These are phyloP conservation scores for Citrus mangshanensis DNA, from an alignment of 345 rosid species.

Conservation along the genomic window DNA sequence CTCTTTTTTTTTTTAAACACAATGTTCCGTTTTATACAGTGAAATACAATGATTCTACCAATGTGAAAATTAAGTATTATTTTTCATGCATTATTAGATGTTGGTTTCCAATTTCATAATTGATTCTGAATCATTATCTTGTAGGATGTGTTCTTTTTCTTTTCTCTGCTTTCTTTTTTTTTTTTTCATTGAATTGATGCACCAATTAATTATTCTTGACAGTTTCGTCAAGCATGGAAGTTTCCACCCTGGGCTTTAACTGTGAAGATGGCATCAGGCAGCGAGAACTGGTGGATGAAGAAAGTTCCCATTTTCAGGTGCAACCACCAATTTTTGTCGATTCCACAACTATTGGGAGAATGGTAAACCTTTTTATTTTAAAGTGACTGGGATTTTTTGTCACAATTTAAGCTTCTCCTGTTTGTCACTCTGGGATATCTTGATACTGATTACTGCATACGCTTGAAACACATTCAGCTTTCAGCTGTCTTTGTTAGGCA, in stretches of 20 bases:
- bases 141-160: neutral
- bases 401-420: neutral
- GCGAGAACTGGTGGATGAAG: conserved; percentile 19
- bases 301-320: conserved; percentile 23
- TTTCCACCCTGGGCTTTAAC: conserved; percentile 3
- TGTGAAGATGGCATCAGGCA: conserved; percentile 16
- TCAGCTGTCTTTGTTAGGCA: neutral
- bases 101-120: neutral
- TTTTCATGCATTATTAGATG: neutral
- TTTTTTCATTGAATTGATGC: neutral
- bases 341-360: conserved; percentile 22
- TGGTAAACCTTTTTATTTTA: conserved; percentile 23
- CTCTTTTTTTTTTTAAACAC: neutral
- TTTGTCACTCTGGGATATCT: neutral
- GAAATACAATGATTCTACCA: neutral
- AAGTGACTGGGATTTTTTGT: neutral
- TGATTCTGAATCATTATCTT: neutral
- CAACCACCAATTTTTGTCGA: conserved; percentile 21
- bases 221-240: conserved; percentile 25
- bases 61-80: neutral
- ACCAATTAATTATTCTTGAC: conserved; percentile 7
- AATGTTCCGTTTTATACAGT: neutral
- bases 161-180: too few species aligned
- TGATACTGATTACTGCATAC: neutral
- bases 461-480: neutral